A percentile compares a stretch with the other conserved stretches of the same genome.
These are phyloP conservation scores for Saccharomycopsis sp. DNA, from an alignment of 805 yeast genomes.

Conservation along the genomic window DNA sequence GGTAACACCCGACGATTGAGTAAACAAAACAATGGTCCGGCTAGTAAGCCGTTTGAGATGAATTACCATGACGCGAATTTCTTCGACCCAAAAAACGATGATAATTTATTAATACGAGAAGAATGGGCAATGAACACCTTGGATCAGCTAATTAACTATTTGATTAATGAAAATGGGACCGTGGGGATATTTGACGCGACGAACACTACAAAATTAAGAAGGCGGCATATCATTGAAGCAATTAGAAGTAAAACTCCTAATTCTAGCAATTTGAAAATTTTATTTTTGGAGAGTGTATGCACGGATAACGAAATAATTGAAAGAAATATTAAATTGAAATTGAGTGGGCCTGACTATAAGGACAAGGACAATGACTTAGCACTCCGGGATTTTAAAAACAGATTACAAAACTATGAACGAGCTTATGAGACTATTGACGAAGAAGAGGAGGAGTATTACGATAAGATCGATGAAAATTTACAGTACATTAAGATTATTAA, in stretches of 20 bases:
- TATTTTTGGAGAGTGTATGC: conserved; percentile 35
- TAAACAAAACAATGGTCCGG: conserved; percentile 35
- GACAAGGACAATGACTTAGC: conserved; percentile 61
- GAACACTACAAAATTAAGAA: conserved; percentile 39
- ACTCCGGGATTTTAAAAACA: conserved; percentile 33
- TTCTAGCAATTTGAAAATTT: conserved; percentile 30
- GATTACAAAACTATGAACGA: conserved; percentile 44
- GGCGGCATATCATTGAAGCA: conserved; percentile 34
- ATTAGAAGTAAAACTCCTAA: conserved; percentile 29
- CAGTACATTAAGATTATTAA: conserved; percentile 59
- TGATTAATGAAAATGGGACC: conserved; percentile 31
- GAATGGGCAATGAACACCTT: conserved; percentile 41
- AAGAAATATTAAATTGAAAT: conserved; percentile 28
- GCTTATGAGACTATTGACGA: conserved; percentile 46
- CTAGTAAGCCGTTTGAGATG: conserved; percentile 17
- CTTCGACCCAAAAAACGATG: conserved; percentile 34
- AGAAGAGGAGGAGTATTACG: conserved; percentile 37
- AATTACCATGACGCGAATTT: conserved; percentile 32
- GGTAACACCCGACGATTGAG: conserved; percentile 59
- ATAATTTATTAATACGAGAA: conserved; percentile 34
- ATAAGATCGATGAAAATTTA: conserved; percentile 34
- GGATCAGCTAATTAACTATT: conserved; percentile 31
- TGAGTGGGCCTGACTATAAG: conserved; percentile 42
- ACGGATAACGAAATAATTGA: conserved; percentile 26
- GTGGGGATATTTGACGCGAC: conserved; percentile 50